Evolutionary conservation across 805 yeast species (phyloP), one percentile per base, ranked within the genome.

Genomic region (Clavispora phyllophila): DNA sequence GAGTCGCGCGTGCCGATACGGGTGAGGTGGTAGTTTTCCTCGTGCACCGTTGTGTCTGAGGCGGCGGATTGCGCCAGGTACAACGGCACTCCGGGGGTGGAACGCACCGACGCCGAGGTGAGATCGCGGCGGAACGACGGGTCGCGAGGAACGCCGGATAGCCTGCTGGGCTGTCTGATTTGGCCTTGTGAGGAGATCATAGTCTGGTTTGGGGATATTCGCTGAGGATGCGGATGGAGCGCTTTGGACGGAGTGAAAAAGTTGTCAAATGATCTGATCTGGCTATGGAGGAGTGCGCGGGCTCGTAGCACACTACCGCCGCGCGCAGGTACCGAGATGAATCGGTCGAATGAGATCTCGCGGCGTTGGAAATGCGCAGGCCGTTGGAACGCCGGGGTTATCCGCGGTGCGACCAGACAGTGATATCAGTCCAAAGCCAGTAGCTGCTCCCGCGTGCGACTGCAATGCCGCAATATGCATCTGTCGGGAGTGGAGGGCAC

Each of bases 1-100:
- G 66, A 55, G 12, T 46, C 37, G 17, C 43, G 48, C 18, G 63
- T 53, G 18, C 48, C 56, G 45, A 62, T 49, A 27, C 60, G 54
- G 6, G 56, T 49, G 41, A 65, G 54, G 10, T 45, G 54, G 40
- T 63, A 65, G 40, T 57, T 58, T 18, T 45, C 50, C 9, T 18
- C 19, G 27, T 17, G 25, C 9, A 25, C 9, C 9, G 39, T 25
- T 15, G 14, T 14, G 15, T 17, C 31, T 10, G 39, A 36, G 13
- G 26, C 37, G 20, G 17, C 28, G n/a, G 27, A 23, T 15, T 23
- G 37, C n/a, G 28, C 28, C 10, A 19, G 17, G 7, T 22, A 4
- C 19, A 24, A 13, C 28, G 20, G 17, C 13, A 19, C 13, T 13
- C 36, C 14, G 5, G 25, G 17, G 8, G 15, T 9, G 7, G 10